phyloP scores from a whole-genome alignment of 2,329 filamentous ascomycete species.

The Penicillium sp. region DNA sequence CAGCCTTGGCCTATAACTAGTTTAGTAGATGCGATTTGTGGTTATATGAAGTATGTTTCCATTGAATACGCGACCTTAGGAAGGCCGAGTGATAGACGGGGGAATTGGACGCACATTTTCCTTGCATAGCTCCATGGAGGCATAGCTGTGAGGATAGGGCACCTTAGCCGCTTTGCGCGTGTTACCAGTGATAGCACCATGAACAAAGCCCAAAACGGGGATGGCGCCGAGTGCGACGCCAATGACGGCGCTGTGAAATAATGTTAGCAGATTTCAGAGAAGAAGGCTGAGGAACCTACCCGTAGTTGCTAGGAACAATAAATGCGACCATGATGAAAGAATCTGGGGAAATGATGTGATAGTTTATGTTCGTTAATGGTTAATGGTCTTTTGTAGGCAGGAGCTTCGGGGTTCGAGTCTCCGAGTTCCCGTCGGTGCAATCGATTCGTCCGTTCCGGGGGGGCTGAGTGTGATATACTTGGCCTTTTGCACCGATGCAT shows the following conservation, averaged over 20 bases:
- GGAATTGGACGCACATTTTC: slow-evolving; percentile 35
- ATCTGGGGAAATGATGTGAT: not conserved
- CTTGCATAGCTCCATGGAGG: slow-evolving; percentile 54
- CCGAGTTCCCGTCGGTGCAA: slow-evolving; percentile 10
- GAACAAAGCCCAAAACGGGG: slow-evolving; percentile 52
- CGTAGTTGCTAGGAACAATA: slow-evolving; percentile 49
- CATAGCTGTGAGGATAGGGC: slow-evolving; percentile 59
- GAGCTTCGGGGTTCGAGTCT: not conserved
- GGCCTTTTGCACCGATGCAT: not conserved
- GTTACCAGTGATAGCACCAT: slow-evolving; percentile 46
- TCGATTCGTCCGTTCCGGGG: slow-evolving; percentile 10
- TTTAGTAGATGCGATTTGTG: not conserved
- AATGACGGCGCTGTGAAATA: slow-evolving; percentile 52
- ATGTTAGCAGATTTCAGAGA: slow-evolving; percentile 2
- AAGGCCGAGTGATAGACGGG: not conserved
- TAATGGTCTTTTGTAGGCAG: slow-evolving; percentile 9
- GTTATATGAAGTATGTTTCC: not conserved
- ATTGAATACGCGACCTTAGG: not conserved
- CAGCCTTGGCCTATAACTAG: slow-evolving; percentile 37
- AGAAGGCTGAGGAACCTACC: slow-evolving; percentile 34
- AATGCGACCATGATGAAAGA: slow-evolving; percentile 40
- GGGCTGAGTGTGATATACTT: not conserved
- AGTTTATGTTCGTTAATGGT: not conserved
- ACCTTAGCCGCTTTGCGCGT: slow-evolving; percentile 54
- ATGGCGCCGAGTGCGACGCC: slow-evolving; percentile 54